A percentile compares a stretch with the other conserved stretches of the same genome.
Evolutionary conservation across 441 rosid genomes (phyloP).

Genomic region (Croton laevigatus): DNA sequence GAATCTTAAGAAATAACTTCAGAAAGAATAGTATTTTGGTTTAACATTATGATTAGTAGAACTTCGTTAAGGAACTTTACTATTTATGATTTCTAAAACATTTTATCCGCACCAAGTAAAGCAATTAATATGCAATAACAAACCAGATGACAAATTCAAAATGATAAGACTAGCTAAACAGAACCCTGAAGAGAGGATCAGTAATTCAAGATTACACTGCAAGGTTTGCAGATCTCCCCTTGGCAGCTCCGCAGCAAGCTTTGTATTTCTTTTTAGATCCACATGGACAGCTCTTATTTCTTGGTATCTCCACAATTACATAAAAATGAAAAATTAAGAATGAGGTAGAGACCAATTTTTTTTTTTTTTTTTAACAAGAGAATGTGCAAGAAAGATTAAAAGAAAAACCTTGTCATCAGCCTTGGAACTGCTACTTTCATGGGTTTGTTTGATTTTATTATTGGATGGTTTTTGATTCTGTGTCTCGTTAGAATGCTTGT

Average conservation of each 20-base stretch:
- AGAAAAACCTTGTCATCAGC: conserved; percentile 54
- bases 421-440: conserved; percentile 31
- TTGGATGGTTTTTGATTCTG: conserved; percentile 29
- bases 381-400: conserved; percentile 5
- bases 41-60: not conserved
- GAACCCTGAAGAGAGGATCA: conserved; percentile 3
- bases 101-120: not conserved
- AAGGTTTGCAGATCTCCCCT: conserved; percentile 52
- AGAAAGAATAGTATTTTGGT: not conserved
- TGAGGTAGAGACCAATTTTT: not conserved
- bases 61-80: not conserved
- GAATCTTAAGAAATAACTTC: not conserved
- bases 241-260: conserved; percentile 74
- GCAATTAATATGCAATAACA: not conserved
- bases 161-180: conserved; percentile 1
- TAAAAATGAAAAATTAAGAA: not conserved
- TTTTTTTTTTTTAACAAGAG: no score
- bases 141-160: not conserved
- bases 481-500: conserved; percentile 33
- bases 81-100: not conserved
- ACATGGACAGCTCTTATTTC: conserved; percentile 79
- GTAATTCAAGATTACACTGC: conserved; percentile 36
- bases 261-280: conserved; percentile 93
- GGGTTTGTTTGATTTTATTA: conserved; percentile 28
- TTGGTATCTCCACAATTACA: conserved; percentile 50